A percentile compares a stretch with the other conserved stretches of the same genome.
Conservation (phyloP, 2,329 filamentous ascomycete species). For the Diaporthe longicolla region DNA sequence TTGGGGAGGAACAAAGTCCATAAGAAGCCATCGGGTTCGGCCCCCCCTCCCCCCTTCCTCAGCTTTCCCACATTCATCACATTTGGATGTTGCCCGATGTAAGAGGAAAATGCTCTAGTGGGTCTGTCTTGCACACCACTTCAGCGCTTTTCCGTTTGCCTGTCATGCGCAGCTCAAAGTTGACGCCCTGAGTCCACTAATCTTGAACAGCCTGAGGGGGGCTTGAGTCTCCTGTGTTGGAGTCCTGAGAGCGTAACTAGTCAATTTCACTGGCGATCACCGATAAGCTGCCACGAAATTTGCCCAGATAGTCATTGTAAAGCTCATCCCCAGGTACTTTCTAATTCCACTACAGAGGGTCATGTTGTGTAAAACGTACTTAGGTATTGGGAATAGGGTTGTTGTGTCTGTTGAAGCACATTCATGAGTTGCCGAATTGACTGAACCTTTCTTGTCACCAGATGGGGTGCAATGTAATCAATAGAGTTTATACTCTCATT, state of each 20-base stretch:
- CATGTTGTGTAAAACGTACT: too few species aligned
- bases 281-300: neutral
- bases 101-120: neutral
- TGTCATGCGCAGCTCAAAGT: slow-evolving; percentile 18
- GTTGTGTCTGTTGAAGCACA: neutral
- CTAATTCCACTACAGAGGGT: neutral
- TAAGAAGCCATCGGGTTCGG: neutral
- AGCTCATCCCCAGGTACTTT: neutral
- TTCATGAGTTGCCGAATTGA: neutral
- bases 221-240: too few species aligned
- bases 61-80: neutral
- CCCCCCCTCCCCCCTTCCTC: neutral
- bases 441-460: too few species aligned
- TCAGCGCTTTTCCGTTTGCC: slow-evolving; percentile 12
- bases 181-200: neutral
- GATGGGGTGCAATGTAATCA: too few species aligned
- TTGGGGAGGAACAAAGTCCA: neutral
- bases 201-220: too few species aligned
- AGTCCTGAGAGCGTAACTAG: neutral
- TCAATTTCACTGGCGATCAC: neutral
- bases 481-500: neutral
- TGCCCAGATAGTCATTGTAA: neutral
- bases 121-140: neutral
- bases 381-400: too few species aligned
- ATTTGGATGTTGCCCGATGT: neutral